Evolutionary conservation across 805 yeast genomes (phyloP), one percentile per base, ranked within the genome.

Genomic region (Saccharomycopsis schoenii): DNA sequence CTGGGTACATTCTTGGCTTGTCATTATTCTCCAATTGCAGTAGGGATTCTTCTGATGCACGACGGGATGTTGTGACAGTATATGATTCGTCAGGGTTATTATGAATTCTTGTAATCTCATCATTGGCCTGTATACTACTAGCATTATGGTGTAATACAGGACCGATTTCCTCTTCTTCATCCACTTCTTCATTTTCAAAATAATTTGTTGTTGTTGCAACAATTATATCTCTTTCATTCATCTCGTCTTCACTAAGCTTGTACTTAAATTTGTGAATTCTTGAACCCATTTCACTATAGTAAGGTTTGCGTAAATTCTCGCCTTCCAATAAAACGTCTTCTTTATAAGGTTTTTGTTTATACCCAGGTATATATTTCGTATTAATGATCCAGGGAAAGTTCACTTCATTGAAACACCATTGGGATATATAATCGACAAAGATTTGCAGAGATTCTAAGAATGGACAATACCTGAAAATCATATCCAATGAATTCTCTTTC

Each of bases 391-490:
- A 63, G 12, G 65, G 65, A 34, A 63, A 60, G 50, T 63, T 58
- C 15, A 59, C 79, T 25, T 81, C 85, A 34, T 77, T 71, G 66
- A 82, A 82, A 21, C 77, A 65, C 69, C 82, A 76, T 71, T 74
- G 78, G 66, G 76, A 77, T 64, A 74, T 79, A 68, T 94, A 93
- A 71, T 93, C 97, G 2, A 91, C 92, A 60, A 91, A 82, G 6
- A 90, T 75, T 68, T 84, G 85, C 34, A 91, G 73, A 14, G 80
- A 77, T 8, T 71, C 66, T 59, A 94, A 74, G 61, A 85, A 80
- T 3, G 97, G 96, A 71, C 98, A 93, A 68, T 83, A 83, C 15
- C 79, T 72, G 66, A 93, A 85, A 1, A 89, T 79, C 58, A 79
- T 75, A 71, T 94, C 97, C 66, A 92, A 74, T 0, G 96, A 84